A percentile compares a stretch with the other conserved stretches of the same genome.
Conservation (phyloP, 2,329 filamentous ascomycete genomes). For the Coleophoma eucalyptorum region DNA sequence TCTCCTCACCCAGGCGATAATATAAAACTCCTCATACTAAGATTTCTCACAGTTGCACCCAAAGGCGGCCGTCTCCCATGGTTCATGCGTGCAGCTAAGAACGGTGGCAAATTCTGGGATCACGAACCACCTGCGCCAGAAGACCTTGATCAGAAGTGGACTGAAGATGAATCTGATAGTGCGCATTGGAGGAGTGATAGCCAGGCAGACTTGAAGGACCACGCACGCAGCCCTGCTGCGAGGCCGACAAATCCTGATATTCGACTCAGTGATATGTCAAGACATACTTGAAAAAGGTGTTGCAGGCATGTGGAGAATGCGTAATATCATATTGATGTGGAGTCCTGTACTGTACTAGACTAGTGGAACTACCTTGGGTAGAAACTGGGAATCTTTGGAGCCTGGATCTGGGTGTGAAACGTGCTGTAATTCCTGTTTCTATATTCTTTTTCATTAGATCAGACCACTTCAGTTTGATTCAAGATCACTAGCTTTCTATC, state of each 20-base stretch:
- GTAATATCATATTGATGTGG: too few species aligned
- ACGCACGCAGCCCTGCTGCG: neutral
- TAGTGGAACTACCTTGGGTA: too few species aligned
- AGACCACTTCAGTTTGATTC: too few species aligned
- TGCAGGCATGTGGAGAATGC: too few species aligned
- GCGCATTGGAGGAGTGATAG: neutral
- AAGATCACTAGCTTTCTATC: too few species aligned
- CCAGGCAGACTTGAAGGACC: neutral
- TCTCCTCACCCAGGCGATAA: constrained; percentile 22
- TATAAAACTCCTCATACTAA: neutral
- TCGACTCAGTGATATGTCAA: neutral
- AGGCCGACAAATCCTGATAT: neutral
- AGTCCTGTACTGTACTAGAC: too few species aligned
- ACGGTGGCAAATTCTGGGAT: constrained; percentile 3
- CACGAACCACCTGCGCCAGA: constrained; percentile 1
- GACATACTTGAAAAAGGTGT: too few species aligned
- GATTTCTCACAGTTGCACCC: neutral
- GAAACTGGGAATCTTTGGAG: too few species aligned
- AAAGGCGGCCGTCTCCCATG: constrained; percentile 1
- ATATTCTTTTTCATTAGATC: too few species aligned
- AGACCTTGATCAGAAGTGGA: neutral
- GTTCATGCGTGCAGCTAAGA: constrained; percentile 2
- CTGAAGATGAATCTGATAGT: neutral
- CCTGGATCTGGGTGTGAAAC: too few species aligned
- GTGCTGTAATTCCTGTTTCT: too few species aligned